Evolutionary conservation across 306 rosid species (phyloP), one percentile per base, ranked within the genome.

Genomic region (Mimosa pudica): DNA sequence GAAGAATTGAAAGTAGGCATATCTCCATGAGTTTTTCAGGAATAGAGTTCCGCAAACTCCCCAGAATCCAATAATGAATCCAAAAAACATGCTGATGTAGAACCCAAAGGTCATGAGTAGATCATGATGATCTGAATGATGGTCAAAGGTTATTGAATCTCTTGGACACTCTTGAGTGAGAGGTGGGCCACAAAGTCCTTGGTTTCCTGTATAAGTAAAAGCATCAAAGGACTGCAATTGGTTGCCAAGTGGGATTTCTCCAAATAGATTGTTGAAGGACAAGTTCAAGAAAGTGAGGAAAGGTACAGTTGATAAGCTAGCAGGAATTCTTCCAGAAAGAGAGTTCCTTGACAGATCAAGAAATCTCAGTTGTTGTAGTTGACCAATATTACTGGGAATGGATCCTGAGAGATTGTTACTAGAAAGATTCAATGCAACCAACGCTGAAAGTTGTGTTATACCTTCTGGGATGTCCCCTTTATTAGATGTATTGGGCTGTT

Each of bases 341-440:
- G 58, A 57, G 57, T 82, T 82, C 58, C 64, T 44, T 10, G 90
- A 87, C 12, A 87, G 78, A 46, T 85, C 87, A 30, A 82, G 38
- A 20, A 64, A 18, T 38, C 82, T 85, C 79, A 87, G 51, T 11
- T 0, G 8, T 61, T 41, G 36, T 73, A 87, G 76, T 2, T 71
- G 80, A 13, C 82, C 86, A 45, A 84, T 81, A 49, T 42, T 52
- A 41, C 7, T 60, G 11, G 81, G 87, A 42, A 81, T 87, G 38
- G 35, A 75, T 44, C 88, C 84, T 36, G 58, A 45, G 38, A 82
- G 74, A 65, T 77, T 36, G 69, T 82, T 87, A 0, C 58, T 0
- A 10, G 88, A 87, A 44, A 87, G 80, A 71, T 80, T 82, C 73
- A 87, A 75, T 14, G 54, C 30, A n/a, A 4, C 51, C 12, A 87